Evolutionary conservation across 1,284 basidiomycete genomes (phyloP).

Genomic region (Cryptococcus sp.): DNA sequence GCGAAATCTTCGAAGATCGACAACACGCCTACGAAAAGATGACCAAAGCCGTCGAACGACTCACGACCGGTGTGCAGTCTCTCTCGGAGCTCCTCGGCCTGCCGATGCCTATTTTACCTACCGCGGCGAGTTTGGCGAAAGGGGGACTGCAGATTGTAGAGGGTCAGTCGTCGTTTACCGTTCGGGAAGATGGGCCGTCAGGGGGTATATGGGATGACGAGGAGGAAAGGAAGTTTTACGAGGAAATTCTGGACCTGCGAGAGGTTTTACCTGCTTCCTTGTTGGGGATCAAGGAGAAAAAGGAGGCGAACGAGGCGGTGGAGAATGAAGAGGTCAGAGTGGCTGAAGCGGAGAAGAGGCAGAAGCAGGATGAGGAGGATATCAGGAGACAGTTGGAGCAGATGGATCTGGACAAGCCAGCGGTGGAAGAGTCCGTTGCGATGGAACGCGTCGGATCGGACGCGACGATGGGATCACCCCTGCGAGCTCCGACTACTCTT

Average conservation of each 20-base stretch:
- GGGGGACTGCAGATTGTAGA: constrained; percentile 50
- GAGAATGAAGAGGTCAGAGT: constrained; percentile 20
- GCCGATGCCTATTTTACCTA: constrained; percentile 73
- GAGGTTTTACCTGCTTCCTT: constrained; percentile 85
- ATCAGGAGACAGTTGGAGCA: constrained; percentile 47
- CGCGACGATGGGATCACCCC: neutral
- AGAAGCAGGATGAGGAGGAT: constrained; percentile 50
- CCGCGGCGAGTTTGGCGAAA: constrained; percentile 52
- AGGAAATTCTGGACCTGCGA: constrained; percentile 84
- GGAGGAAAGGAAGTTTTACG: constrained; percentile 90
- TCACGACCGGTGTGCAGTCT: constrained; percentile 77
- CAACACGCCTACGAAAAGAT: constrained; percentile 98
- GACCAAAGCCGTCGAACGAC: constrained; percentile 88
- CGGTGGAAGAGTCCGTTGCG: neutral
- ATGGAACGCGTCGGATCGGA: constrained; percentile 45
- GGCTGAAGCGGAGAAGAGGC: constrained; percentile 30
- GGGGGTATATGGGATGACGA: constrained; percentile 98
- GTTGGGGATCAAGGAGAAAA: constrained; percentile 65
- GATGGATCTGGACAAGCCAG: constrained; percentile 24
- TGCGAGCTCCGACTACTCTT: constrained; percentile 4
- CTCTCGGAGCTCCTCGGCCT: constrained; percentile 83
- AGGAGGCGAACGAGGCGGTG: constrained; percentile 31
- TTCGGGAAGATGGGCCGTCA: constrained; percentile 55
- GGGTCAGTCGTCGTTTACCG: constrained; percentile 47
- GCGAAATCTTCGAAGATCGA: constrained; percentile 98